phyloP scores from a whole-genome alignment of 306 rosid genomes.

The Prunus mume region DNA sequence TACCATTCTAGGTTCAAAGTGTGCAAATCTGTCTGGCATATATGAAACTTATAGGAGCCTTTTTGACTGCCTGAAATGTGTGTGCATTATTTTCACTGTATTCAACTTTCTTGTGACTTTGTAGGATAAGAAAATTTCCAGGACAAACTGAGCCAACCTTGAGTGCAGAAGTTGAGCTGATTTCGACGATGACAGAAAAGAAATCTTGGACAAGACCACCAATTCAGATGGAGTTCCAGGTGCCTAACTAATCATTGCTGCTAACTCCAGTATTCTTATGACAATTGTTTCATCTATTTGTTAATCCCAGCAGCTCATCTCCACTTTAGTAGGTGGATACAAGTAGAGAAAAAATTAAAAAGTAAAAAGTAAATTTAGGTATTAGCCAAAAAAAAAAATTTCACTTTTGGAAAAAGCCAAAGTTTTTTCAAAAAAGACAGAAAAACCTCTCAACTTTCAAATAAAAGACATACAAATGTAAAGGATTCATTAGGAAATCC shows the following conservation, averaged over 20 bases:
- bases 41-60: background rate
- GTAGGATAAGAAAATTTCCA: slow-evolving; percentile 87
- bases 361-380: no score
- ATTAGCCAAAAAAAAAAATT: no score
- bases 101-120: slow-evolving; percentile 11
- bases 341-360: background rate
- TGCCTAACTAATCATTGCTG: slow-evolving; percentile 26
- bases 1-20: background rate
- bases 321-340: background rate
- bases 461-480: no score
- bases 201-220: slow-evolving; percentile 96
- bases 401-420: no score
- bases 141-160: slow-evolving; percentile 96
- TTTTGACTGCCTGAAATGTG: background rate
- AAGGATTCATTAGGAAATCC: no score
- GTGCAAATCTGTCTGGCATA: background rate
- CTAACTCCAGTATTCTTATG: slow-evolving; percentile 10
- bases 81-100: background rate
- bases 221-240: slow-evolving; percentile 99
- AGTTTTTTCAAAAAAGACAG: no score
- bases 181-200: slow-evolving; percentile 91
- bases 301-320: background rate
- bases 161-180: slow-evolving; percentile 99
- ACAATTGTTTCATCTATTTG: background rate
- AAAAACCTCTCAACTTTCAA: no score